Evolutionary conservation across 768 basidiomycete genomes (phyloP).

Genomic region (Neoboletus brunneissimus): DNA sequence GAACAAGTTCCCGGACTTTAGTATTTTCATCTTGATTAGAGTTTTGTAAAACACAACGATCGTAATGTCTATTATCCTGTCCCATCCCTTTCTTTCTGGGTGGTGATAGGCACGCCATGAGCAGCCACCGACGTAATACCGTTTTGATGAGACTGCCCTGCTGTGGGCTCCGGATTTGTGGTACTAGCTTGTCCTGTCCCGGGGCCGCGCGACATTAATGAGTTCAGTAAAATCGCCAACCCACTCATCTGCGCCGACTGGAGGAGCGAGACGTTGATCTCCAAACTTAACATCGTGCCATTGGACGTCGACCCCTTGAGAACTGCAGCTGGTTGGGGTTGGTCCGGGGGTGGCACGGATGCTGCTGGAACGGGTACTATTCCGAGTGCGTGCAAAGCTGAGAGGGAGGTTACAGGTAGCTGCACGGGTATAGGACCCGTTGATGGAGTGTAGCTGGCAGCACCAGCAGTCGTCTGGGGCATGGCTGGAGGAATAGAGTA

Average conservation of each 20-base stretch:
- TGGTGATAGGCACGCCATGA: constrained; percentile 3
- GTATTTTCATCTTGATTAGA: constrained; percentile 10
- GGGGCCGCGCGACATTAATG: constrained; percentile 53
- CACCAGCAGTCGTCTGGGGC: constrained; percentile 34
- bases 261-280: constrained; percentile 73
- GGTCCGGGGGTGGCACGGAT: constrained; percentile 50
- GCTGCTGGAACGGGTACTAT: constrained; percentile 66
- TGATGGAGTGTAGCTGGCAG: constrained; percentile 30
- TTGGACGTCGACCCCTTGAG: constrained; percentile 68
- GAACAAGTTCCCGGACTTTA: background rate
- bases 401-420: constrained; percentile 58
- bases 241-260: constrained; percentile 78
- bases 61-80: constrained; percentile 22
- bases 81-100: constrained; percentile 20
- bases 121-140: constrained; percentile 8
- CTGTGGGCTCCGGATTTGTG: constrained; percentile 9
- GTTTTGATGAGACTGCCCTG: constrained; percentile 16
- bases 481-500: constrained; percentile 32
- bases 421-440: constrained; percentile 56
- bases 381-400: constrained; percentile 63
- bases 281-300: constrained; percentile 69
- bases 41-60: constrained; percentile 7
- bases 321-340: constrained; percentile 73
- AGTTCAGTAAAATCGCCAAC: constrained; percentile 66
- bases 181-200: constrained; percentile 22